Evolutionary conservation across 2,329 filamentous ascomycete genomes (phyloP).

Genomic region (Pseudogymnoascus sp.): DNA sequence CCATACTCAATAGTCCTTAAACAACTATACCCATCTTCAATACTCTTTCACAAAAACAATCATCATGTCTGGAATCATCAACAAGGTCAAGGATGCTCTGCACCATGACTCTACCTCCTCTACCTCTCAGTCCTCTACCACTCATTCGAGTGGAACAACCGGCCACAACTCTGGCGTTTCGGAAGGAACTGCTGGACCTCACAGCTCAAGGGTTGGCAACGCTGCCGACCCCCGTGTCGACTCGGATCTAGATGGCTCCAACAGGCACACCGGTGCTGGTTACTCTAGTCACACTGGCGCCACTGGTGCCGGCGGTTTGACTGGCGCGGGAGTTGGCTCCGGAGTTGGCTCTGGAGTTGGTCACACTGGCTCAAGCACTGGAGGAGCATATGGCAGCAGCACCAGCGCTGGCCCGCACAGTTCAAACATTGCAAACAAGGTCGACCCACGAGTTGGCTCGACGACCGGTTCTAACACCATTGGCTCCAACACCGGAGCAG

Average conservation of each 20-base stretch:
- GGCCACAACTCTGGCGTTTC: slow-evolving; percentile 22
- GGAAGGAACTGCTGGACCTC: slow-evolving; percentile 26
- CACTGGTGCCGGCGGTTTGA: slow-evolving; percentile 11
- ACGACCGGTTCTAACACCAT: slow-evolving; percentile 23
- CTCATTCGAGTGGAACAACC: slow-evolving; percentile 11
- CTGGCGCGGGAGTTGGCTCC: slow-evolving; percentile 37
- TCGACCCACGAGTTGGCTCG: slow-evolving; percentile 44
- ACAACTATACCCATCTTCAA: slow-evolving; percentile 4
- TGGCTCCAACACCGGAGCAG: neutral
- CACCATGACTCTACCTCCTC: slow-evolving; percentile 20
- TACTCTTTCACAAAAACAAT: slow-evolving; percentile 10
- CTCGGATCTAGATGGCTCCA: slow-evolving; percentile 12
- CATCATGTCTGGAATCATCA: slow-evolving; percentile 37
- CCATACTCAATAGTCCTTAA: neutral
- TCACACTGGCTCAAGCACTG: slow-evolving; percentile 13
- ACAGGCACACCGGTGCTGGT: slow-evolving; percentile 2
- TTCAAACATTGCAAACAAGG: slow-evolving; percentile 42
- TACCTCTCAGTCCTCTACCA: slow-evolving; percentile 12
- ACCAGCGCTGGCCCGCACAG: slow-evolving; percentile 40
- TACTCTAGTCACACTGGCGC: slow-evolving; percentile 1
- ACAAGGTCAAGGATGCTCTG: slow-evolving; percentile 41
- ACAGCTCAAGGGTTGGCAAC: slow-evolving; percentile 30
- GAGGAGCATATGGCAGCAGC: slow-evolving; percentile 17
- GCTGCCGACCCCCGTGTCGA: slow-evolving; percentile 31
- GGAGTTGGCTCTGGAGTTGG: slow-evolving; percentile 30